These are phyloP conservation scores for Fusarium solani-melongenae DNA, from an alignment of 2,329 filamentous ascomycete genomes.

Conservation along the genomic window DNA sequence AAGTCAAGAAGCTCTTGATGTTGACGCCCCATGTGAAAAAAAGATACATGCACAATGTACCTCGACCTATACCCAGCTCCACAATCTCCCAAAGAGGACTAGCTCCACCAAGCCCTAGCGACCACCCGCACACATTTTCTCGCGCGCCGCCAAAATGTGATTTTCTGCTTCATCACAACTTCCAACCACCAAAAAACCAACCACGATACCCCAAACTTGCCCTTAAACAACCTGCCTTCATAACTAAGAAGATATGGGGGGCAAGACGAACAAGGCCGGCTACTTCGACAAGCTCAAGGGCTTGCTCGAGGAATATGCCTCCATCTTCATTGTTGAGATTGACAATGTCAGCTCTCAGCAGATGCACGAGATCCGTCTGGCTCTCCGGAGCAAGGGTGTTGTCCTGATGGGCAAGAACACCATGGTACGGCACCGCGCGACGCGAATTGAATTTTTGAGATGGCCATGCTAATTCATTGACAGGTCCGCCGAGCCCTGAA, in stretches of 20 bases:
- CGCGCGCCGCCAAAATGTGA: constrained; percentile 31
- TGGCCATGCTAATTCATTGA: constrained; percentile 27
- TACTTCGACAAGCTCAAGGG: constrained; percentile 99
- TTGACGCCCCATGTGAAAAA: constrained; percentile 40
- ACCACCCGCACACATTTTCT: constrained; percentile 49
- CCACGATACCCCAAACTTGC: constrained; percentile 58
- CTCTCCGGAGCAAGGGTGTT: constrained; percentile 90
- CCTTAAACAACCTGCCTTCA: constrained; percentile 99
- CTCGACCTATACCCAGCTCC: constrained; percentile 20
- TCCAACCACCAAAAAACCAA: constrained; percentile 39
- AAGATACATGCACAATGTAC: constrained; percentile 51
- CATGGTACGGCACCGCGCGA: constrained; percentile 74
- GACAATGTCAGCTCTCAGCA: constrained; percentile 99
- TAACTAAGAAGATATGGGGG: constrained; percentile 96
- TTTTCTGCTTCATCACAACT: constrained; percentile 32
- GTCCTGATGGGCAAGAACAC: constrained; percentile 99
- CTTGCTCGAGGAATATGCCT: constrained; percentile 95
- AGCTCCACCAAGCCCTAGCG: constrained; percentile 52
- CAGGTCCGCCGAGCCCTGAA: constrained; percentile 96
- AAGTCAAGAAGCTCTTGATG: constrained; percentile 32
- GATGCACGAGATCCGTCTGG: constrained; percentile 99
- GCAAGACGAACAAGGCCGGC: constrained; percentile 94
- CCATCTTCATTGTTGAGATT: constrained; percentile 96
- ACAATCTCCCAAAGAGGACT: constrained; percentile 33
- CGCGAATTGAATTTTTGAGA: neutral